Base-by-base conservation (phyloP, 352 stramenopile species). In the Phytophthora pini region DNA sequence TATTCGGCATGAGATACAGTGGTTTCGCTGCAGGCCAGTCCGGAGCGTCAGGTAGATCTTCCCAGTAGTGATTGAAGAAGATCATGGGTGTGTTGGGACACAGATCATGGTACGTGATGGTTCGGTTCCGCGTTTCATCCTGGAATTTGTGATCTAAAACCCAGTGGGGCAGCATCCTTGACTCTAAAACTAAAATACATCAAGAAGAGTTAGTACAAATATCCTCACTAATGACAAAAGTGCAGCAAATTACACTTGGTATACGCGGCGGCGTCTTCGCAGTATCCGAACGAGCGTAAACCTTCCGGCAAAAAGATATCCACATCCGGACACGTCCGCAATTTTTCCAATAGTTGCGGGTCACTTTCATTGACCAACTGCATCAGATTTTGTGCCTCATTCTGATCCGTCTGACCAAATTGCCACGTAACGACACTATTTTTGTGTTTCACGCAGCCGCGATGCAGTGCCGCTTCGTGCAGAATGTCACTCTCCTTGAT, bases 11-110 rank as follows among this genome's bases (percentile, higher is more conserved):
- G 27, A 85, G 49, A 40, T 82, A 89, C 13, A 89, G 10, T 1
- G 71, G 68, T 44, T 87, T 89, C 0, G 50, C 45, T 10, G 59
- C 62, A 3, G 77, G 80, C 62, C 74, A 89, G 6, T 65, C 31
- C 0, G 70, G 44, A 2, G 68, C 51, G 1, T 67, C 56, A 0
- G 47, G 72, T 1, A 89, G 5, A 11, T 40, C 65, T 12, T 84
- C 61, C 76, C 75, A 87, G 32, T 87, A 89, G 61, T 87, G 79
- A 57, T 87, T 89, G 54, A 89, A 84, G 39, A 89, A 70, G 13
- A 89, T 49, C 44, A 89, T 51, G 0, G 76, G 72, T 36, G 77
- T 87, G 4, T 66, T 65, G 0, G 80, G 80, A 41, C 80, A 89
- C 27, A 89, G 48, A 20, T 87, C 77, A 50, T 83, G 68, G 50